Conservation (phyloP, 1,139 yeast species). For the Candida buenavistaensis region DNA sequence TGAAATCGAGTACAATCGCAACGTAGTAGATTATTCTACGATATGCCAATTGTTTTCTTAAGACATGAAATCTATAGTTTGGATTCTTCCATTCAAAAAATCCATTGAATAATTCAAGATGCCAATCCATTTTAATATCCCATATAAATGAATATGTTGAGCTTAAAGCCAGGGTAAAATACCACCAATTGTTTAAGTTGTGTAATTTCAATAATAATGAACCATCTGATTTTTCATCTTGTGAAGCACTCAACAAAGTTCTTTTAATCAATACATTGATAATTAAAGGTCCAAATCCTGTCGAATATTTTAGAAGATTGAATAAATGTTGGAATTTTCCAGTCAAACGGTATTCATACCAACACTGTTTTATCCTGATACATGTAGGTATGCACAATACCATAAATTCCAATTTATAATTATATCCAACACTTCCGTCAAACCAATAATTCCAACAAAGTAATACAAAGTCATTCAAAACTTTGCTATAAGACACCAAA, state of each 20-base stretch:
- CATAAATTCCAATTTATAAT: slow-evolving; percentile 44
- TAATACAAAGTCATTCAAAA: slow-evolving; percentile 66
- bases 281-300: slow-evolving; percentile 66
- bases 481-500: slow-evolving; percentile 74
- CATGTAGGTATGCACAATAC: slow-evolving; percentile 62
- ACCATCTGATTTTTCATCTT: slow-evolving; percentile 11
- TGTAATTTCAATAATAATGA: slow-evolving; percentile 14
- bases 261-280: slow-evolving; percentile 40
- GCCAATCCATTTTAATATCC: slow-evolving; percentile 93
- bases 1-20: slow-evolving; percentile 60
- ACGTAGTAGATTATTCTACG: slow-evolving; percentile 38
- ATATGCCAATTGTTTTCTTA: slow-evolving; percentile 12
- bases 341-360: slow-evolving; percentile 60
- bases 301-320: slow-evolving; percentile 72
- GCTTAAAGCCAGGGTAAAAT: slow-evolving; percentile 54
- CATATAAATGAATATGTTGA: slow-evolving; percentile 79
- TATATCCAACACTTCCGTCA: slow-evolving; percentile 26
- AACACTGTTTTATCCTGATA: slow-evolving; percentile 79
- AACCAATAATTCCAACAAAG: slow-evolving; percentile 35
- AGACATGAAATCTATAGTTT: slow-evolving; percentile 7
- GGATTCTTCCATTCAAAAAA: slow-evolving; percentile 7
- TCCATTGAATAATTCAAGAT: slow-evolving; percentile 53
- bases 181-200: slow-evolving; percentile 44
- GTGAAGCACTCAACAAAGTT: slow-evolving; percentile 12
- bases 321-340: slow-evolving; percentile 56